These are phyloP conservation scores for Rhizopogon vinicolor DNA, from an alignment of 768 basidiomycete species.

Conservation along the genomic window DNA sequence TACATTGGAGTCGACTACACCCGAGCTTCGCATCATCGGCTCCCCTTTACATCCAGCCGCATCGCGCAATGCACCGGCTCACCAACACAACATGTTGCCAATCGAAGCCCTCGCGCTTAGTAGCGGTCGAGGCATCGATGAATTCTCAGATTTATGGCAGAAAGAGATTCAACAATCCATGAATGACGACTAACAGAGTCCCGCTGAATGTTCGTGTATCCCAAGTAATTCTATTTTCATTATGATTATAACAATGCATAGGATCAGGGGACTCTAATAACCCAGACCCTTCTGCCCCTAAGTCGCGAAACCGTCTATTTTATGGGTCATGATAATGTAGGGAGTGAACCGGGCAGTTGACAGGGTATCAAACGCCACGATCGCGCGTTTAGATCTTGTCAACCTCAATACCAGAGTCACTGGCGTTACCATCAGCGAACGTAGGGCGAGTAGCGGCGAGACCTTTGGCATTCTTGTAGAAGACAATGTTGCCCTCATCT, in stretches of 20 bases:
- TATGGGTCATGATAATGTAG: not conserved
- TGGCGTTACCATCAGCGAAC: constrained; percentile 51
- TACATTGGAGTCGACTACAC: constrained; percentile 10
- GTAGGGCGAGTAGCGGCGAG: constrained; percentile 67
- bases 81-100: constrained; percentile 90
- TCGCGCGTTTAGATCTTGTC: constrained; percentile 27
- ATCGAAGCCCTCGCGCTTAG: constrained; percentile 82
- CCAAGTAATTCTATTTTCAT: not conserved
- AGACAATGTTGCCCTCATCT: constrained; percentile 86
- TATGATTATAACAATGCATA: not conserved
- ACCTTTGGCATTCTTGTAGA: constrained; percentile 87
- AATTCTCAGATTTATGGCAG: constrained; percentile 68
- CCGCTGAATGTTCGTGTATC: too few species aligned
- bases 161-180: constrained; percentile 41
- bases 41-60: constrained; percentile 70
- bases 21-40: constrained; percentile 64
- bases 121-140: constrained; percentile 62
- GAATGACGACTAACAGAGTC: constrained; percentile 4
- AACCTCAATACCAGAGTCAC: constrained; percentile 67
- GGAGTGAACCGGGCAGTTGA: not conserved
- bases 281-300: not conserved
- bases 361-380: not conserved
- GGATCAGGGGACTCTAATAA: not conserved
- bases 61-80: constrained; percentile 59
- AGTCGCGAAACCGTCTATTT: not conserved